Evolutionary conservation across 192 early-diverging fungal species (phyloP), one percentile per base, ranked within the genome.

Genomic region (Backusella tarrabulga): DNA sequence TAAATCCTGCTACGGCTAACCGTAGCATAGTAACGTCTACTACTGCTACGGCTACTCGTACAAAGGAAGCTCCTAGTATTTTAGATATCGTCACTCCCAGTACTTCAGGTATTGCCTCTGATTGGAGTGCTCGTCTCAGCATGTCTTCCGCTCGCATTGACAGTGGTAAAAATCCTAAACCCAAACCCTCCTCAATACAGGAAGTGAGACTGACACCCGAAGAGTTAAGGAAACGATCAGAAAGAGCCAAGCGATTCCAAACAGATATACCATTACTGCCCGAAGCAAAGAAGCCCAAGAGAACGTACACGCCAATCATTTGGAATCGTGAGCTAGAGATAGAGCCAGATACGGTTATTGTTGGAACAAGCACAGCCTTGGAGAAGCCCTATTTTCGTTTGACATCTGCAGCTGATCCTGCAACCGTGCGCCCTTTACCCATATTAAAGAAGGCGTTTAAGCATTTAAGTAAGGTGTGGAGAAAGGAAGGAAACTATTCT

Each of bases 381-480:
- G 96, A 98, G 81, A 99, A 99, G 84, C 84, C 84, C 69, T 99
- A 98, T 80, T 82, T 98, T 66, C 88, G 97, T n/a, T 85, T 99
- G 76, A 99, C 97, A 17, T 91, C 92, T 29, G 92, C 93, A 86
- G 71, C 85, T 79, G 26, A 40, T 2, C 26, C 68, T 71, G 32
- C 56, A 9, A 50, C 21, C 36, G 96, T 99, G n/a, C 86, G 98
- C 5, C 98, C 98, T 56, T 83, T 97, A 60, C 83, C 80, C 32
- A 82, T 99, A 1, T 81, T 98, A 44, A 86, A 87, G 68, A 79
- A 93, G 68, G 91, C 98, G 1, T 83, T 98, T 11, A 91, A 93
- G 46, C 83, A 94, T 9, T 81, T 99, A 67, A 90, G 88, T 80
- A 44, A 76, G 36, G 93, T 92, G 79, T 99, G 98, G 98, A 84